A percentile compares a stretch with the other conserved stretches of the same genome.
Evolutionary conservation across 2,329 filamentous ascomycete genomes (phyloP).

Genomic region (Ceratocystis colombiana): DNA sequence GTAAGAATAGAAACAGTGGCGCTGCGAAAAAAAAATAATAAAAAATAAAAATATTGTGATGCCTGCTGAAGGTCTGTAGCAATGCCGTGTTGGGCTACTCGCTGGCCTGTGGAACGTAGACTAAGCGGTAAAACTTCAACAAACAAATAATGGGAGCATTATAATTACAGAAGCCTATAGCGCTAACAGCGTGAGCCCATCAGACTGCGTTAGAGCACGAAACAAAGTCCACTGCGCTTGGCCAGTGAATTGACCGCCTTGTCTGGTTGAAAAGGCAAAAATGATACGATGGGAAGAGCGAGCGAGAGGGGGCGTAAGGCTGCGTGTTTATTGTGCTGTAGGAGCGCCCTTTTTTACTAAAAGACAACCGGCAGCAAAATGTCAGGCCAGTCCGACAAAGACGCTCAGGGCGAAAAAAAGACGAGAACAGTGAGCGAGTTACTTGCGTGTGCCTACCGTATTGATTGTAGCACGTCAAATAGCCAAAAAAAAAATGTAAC

Average conservation of each 20-base stretch:
- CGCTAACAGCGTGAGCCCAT: too few species aligned
- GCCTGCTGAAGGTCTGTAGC: too few species aligned
- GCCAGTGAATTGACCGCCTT: too few species aligned
- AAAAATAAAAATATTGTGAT: background rate
- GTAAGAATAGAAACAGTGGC: background rate
- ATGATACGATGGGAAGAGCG: background rate
- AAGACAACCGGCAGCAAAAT: background rate
- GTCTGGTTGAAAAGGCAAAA: background rate
- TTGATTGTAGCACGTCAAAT: constrained; percentile 14
- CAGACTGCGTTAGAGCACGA: too few species aligned
- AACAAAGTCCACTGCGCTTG: too few species aligned
- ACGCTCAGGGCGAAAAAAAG: background rate
- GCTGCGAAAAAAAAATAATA: background rate
- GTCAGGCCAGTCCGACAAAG: background rate
- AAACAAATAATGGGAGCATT: too few species aligned
- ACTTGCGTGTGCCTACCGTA: background rate
- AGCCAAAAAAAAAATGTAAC: background rate
- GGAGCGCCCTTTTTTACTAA: background rate
- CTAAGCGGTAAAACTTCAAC: too few species aligned
- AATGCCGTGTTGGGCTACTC: too few species aligned
- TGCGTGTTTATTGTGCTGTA: too few species aligned
- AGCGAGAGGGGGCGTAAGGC: background rate
- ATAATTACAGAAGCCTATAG: too few species aligned
- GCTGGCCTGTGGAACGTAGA: too few species aligned
- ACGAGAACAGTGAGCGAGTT: background rate